Percentiles rank a stretch among this genome's conserved stretches.
These are phyloP conservation scores for Pichia sp. DNA, from an alignment of 1,139 yeast species.

Conservation along the genomic window DNA sequence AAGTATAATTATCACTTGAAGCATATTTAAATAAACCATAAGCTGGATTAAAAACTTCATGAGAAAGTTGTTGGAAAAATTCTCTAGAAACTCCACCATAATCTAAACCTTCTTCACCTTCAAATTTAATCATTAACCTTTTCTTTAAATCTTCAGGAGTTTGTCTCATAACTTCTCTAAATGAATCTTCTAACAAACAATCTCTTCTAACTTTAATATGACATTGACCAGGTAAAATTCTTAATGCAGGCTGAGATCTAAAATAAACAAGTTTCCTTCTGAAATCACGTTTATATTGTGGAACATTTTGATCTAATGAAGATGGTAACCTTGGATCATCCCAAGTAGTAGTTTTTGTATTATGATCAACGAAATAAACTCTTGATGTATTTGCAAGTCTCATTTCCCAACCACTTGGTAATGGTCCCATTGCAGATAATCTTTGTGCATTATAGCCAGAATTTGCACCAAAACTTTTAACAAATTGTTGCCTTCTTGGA, in stretches of 20 bases:
- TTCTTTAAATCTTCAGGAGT: slow-evolving; percentile 97
- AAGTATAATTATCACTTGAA: slow-evolving; percentile 94
- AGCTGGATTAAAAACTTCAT: slow-evolving; percentile 98
- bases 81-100: slow-evolving; percentile 99
- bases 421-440: slow-evolving; percentile 95
- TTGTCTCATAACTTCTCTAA: slow-evolving; percentile 98
- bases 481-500: slow-evolving; percentile 97
- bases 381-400: slow-evolving; percentile 97
- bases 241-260: slow-evolving; percentile 95
- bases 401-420: slow-evolving; percentile 99
- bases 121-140: slow-evolving; percentile 95
- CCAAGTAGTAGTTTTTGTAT: slow-evolving; percentile 99
- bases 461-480: slow-evolving; percentile 83
- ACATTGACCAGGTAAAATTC: slow-evolving; percentile 97
- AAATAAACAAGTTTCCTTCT: slow-evolving; percentile 95
- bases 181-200: slow-evolving; percentile 94
- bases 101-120: slow-evolving; percentile 98
- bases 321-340: slow-evolving; percentile 99
- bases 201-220: slow-evolving; percentile 96
- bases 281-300: slow-evolving; percentile 98
- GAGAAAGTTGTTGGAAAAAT: slow-evolving; percentile 90
- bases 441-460: slow-evolving; percentile 96
- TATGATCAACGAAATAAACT: slow-evolving; percentile 97
- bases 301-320: slow-evolving; percentile 94
- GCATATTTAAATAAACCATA: slow-evolving; percentile 96